Percentiles rank a stretch among this genome's conserved stretches.
These are phyloP conservation scores for Flaveria brownii DNA, from an alignment of 129 eudicot species.

Conservation along the genomic window DNA sequence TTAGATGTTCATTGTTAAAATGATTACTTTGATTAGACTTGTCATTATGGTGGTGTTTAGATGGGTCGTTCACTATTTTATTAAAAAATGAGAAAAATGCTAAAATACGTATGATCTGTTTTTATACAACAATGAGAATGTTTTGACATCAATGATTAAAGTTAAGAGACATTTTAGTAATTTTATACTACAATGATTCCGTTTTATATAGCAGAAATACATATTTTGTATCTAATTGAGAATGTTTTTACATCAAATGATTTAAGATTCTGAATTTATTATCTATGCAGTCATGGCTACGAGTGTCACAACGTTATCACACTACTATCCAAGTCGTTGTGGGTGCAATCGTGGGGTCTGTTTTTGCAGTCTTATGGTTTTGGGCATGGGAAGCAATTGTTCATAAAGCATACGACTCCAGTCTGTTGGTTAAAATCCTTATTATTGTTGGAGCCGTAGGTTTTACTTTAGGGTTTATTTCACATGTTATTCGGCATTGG, in stretches of 20 bases:
- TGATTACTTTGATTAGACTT: not conserved
- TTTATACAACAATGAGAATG: too few relatives aligned
- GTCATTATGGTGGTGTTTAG: too few relatives aligned
- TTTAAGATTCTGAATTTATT: not conserved
- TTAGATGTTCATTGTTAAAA: not conserved
- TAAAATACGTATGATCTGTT: too few relatives aligned
- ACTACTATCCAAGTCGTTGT: conserved; percentile 63
- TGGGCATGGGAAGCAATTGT: conserved; percentile 69
- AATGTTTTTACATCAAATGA: too few relatives aligned
- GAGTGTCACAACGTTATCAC: conserved; percentile 57
- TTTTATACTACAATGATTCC: not conserved
- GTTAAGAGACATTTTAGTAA: too few relatives aligned
- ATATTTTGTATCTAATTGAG: too few relatives aligned
- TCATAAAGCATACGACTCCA: conserved; percentile 43
- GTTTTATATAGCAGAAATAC: not conserved
- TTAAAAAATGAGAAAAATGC: too few relatives aligned
- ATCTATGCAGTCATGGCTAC: conserved; percentile 71
- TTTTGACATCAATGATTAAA: too few relatives aligned
- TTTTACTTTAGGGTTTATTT: conserved; percentile 34
- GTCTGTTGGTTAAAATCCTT: conserved; percentile 50
- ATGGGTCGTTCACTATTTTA: too few relatives aligned
- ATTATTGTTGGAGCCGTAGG: conserved; percentile 43
- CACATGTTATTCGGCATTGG: conserved; percentile 42
- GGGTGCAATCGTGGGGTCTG: conserved; percentile 58
- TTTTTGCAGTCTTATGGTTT: conserved; percentile 54